These are phyloP conservation scores for Tuber calosporum DNA, from an alignment of 495 filamentous ascomycete species.

Conservation along the genomic window DNA sequence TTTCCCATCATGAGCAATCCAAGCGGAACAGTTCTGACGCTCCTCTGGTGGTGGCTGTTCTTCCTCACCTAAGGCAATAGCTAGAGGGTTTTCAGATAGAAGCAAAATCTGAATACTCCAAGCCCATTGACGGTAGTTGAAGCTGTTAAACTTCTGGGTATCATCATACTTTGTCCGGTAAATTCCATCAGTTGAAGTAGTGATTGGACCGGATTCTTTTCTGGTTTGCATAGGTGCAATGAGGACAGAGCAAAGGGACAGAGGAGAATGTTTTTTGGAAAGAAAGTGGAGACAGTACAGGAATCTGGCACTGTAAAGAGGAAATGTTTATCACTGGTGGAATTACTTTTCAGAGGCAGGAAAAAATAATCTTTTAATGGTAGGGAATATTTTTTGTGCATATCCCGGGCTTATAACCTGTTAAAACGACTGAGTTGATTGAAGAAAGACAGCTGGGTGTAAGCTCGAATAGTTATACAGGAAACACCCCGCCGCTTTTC, in stretches of 20 bases:
- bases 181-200: background rate
- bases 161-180: background rate
- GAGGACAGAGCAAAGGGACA: too few species aligned
- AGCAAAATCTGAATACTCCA: background rate
- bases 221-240: background rate
- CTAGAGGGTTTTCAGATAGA: background rate
- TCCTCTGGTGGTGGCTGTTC: background rate
- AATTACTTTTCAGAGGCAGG: too few species aligned
- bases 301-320: too few species aligned
- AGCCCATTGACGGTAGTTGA: background rate
- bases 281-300: background rate
- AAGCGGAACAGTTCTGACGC: background rate
- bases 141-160: background rate
- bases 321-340: too few species aligned
- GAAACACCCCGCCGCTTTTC: background rate
- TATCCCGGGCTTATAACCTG: background rate
- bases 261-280: background rate
- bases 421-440: background rate
- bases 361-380: too few species aligned
- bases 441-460: background rate
- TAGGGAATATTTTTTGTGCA: too few species aligned
- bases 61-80: background rate
- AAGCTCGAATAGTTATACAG: background rate
- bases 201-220: background rate
- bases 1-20: background rate